Evolutionary conservation across 2,329 filamentous ascomycete species (phyloP).

Genomic region (Penicillium corylophilum): DNA sequence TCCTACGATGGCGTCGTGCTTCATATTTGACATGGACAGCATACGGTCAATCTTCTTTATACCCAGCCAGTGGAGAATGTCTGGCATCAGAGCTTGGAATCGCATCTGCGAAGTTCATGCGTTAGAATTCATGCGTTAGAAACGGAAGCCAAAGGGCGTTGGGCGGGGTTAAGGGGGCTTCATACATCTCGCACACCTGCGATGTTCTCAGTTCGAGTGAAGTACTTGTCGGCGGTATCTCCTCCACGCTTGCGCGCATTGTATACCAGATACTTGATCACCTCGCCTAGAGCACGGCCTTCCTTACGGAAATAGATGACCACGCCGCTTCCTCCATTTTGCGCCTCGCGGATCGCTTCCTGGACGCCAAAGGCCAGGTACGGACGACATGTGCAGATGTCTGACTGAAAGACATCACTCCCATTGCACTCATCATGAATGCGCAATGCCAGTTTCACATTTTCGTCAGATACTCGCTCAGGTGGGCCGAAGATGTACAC

Average conservation of each 20-base stretch:
- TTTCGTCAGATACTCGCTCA: slow-evolving; percentile 87
- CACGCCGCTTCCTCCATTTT: slow-evolving; percentile 87
- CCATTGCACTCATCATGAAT: slow-evolving; percentile 92
- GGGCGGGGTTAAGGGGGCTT: no score
- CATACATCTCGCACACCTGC: slow-evolving; percentile 77
- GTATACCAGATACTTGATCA: slow-evolving; percentile 80
- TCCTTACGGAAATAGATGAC: slow-evolving; percentile 99
- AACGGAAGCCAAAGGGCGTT: no score
- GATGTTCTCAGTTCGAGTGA: slow-evolving; percentile 96
- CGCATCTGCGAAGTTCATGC: slow-evolving; percentile 64
- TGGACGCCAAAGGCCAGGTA: slow-evolving; percentile 97
- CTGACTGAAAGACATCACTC: slow-evolving; percentile 94
- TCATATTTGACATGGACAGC: slow-evolving; percentile 92
- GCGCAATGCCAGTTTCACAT: slow-evolving; percentile 74
- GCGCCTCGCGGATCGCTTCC: slow-evolving; percentile 95
- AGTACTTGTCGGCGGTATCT: slow-evolving; percentile 60
- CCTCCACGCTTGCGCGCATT: slow-evolving; percentile 49
- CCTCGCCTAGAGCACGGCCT: slow-evolving; percentile 88
- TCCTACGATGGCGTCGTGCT: slow-evolving; percentile 53
- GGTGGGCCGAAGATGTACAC: slow-evolving; percentile 97
- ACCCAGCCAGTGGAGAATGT: slow-evolving; percentile 95
- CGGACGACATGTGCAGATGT: slow-evolving; percentile 90
- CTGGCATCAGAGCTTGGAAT: slow-evolving; percentile 97
- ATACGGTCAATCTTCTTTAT: slow-evolving; percentile 98
- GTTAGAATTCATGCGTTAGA: no score